A percentile compares a stretch with the other conserved stretches of the same genome.
Evolutionary conservation across 2,329 filamentous ascomycete species (phyloP).

Genomic region (Thielaviopsis ethacetica): DNA sequence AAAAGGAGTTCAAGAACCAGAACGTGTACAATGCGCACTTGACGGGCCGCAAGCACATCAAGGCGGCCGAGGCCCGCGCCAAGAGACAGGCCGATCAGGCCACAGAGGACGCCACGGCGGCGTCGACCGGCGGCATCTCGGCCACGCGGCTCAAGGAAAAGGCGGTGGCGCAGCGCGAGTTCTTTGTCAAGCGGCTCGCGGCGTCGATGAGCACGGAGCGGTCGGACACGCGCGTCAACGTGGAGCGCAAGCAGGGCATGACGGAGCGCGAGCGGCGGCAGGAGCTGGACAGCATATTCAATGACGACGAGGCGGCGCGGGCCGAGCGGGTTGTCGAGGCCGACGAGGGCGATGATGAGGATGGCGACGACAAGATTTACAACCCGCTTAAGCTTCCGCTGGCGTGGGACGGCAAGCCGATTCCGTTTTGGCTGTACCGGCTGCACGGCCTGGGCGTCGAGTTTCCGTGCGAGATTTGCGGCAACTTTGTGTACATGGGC

Average conservation of each 20-base stretch:
- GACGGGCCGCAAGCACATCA: constrained; percentile 81
- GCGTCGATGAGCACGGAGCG: constrained; percentile 74
- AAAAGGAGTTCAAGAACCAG: constrained; percentile 88
- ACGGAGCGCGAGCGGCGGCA: constrained; percentile 90
- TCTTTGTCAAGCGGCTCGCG: constrained; percentile 63
- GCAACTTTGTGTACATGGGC: constrained; percentile 98
- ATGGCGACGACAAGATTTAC: constrained; percentile 69
- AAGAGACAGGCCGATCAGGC: constrained; percentile 25
- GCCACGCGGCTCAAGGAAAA: constrained; percentile 63
- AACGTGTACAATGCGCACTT: constrained; percentile 88
- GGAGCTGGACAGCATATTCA: constrained; percentile 76
- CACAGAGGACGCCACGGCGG: constrained; percentile 15
- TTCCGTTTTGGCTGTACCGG: constrained; percentile 97
- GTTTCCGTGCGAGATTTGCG: constrained; percentile 90
- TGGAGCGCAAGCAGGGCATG: constrained; percentile 94
- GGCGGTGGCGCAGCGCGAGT: constrained; percentile 78
- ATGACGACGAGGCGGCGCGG: constrained; percentile 25
- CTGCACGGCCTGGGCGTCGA: constrained; percentile 90
- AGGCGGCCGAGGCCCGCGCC: constrained; percentile 53
- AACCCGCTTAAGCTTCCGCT: constrained; percentile 92
- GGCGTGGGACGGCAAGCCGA: constrained; percentile 97
- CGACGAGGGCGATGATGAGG: constrained; percentile 49
- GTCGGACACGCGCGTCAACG: constrained; percentile 79
- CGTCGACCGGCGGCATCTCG: constrained; percentile 20
- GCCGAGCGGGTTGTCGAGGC: constrained; percentile 14